Conservation (phyloP, 1,284 basidiomycete genomes). For the Lentinus polychrous region DNA sequence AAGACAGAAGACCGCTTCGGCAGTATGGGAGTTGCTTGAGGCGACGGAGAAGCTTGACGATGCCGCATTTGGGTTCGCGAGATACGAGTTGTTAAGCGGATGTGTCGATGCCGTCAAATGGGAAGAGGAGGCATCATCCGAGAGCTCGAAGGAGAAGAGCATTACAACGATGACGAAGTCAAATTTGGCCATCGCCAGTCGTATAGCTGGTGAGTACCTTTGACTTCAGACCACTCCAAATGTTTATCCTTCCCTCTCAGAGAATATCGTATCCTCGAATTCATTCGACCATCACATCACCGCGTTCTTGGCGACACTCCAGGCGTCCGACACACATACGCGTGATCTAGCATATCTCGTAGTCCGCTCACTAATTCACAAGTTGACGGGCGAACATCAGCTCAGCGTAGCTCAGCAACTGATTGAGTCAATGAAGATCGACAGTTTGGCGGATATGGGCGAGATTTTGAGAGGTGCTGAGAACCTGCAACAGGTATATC, state of each 20-base stretch:
- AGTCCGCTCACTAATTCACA: slow-evolving; percentile 44
- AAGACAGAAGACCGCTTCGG: slow-evolving; percentile 51
- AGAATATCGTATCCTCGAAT: slow-evolving; percentile 52
- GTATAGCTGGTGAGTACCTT: slow-evolving; percentile 54
- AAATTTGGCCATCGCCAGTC: slow-evolving; percentile 46
- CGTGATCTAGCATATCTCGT: slow-evolving; percentile 56
- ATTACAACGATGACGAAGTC: slow-evolving; percentile 31
- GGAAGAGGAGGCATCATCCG: slow-evolving; percentile 24
- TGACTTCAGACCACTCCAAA: neutral
- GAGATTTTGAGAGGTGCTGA: slow-evolving; percentile 34
- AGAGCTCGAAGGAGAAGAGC: slow-evolving; percentile 27
- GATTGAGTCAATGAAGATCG: slow-evolving; percentile 39
- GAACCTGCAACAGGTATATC: slow-evolving; percentile 36
- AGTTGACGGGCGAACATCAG: slow-evolving; percentile 50
- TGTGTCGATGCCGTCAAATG: slow-evolving; percentile 38
- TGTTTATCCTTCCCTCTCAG: slow-evolving; percentile 25
- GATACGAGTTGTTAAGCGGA: slow-evolving; percentile 40
- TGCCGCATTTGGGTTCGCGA: slow-evolving; percentile 14
- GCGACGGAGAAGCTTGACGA: slow-evolving; percentile 21
- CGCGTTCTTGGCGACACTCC: slow-evolving; percentile 41
- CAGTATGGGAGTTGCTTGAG: slow-evolving; percentile 59
- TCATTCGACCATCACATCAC: slow-evolving; percentile 33
- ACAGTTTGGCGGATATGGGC: slow-evolving; percentile 37
- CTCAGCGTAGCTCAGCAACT: slow-evolving; percentile 45
- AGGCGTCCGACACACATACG: slow-evolving; percentile 41